Base-by-base conservation (phyloP, 352 stramenopile species). In the Globisporangium cederbergense region DNA sequence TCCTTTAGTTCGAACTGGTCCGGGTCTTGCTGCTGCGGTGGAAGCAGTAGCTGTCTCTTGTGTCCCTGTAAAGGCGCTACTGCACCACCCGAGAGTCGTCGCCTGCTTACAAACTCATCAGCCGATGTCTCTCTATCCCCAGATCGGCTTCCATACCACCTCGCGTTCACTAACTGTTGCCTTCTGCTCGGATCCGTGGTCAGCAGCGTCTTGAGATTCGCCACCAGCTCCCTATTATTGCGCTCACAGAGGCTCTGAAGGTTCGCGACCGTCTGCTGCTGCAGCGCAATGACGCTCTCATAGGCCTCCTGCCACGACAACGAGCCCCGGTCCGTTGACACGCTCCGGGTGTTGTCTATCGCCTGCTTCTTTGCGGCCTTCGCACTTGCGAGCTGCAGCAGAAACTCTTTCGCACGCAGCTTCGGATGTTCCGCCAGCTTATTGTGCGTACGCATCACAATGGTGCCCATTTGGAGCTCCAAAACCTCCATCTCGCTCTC, bases 281-380 rank as follows among this genome's bases (percentile, higher is more conserved):
- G 87, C 3, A 94, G 59, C 28, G 79, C 69, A 18, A 92, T 76
- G 0, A 95, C 79, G n/a, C 78, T 88, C 0, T 51, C 71, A n/a
- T 89, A 94, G 1, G 83, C 87, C 71, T 92, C 79, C 66, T 91
- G 74, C 87, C 85, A 96, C 16, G 66, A 71, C 18, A 58, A 70
- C 22, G 58, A 49, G 57, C 70, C 78, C 8, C 74, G 60, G 2
- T 75, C 80, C 2, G 49, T 62, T 6, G 70, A 62, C 61, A 68
- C 71, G 59, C 2, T 50, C 4, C 4, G 71, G 63, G 25, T 60
- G 58, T 45, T 46, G 20, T 42, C 36, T 14, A 42, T 42, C 36
- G 36, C 36, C n/a, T 18, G 25, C 18, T 56, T 57, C 51, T 57
- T 18, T 54, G 13, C 10, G 59, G 53, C n/a, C 54, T 57, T 70